Evolutionary conservation across 345 rosid species (phyloP), one percentile per base, ranked within the genome.

Genomic region (Anastatica hierochuntica): DNA sequence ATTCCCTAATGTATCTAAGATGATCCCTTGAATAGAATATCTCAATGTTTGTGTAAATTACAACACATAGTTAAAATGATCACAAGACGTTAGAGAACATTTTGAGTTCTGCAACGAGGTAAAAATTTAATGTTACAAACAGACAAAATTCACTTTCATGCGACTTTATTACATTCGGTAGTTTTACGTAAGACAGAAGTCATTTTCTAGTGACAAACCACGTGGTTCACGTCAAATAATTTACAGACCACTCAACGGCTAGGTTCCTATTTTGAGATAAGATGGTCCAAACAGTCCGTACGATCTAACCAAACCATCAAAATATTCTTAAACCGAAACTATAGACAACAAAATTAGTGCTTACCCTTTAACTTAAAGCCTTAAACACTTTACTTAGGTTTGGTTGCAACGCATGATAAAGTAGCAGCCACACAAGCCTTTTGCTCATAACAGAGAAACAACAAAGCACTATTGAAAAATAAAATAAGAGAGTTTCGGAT

Each of bases 361-460:
- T 46, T 38, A 15, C 10, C 30, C 35, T 64, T 49, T 30, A n/a
- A 56, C 45, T 23, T 42, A 41, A 41, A 23, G 9, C 10, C 1
- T 24, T 24, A 29, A 29, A 29, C 24, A 49, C 24, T n/a, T 39
- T 20, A 39, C 41, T 63, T 54, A 47, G 9, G 50, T 56, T 55
- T 48, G 29, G 17, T 38, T 54, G 21, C 44, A 47, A 41, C 4
- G 21, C 43, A 20, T 20, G 14, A 20, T 33, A 38, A 14, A 36
- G 3, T 46, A 21, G 35, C 56, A 33, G 49, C 44, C 63, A 21
- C 21, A 11, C 29, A 21, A 33, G 41, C n/a, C 48, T 29, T 63
- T 55, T 39, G 38, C 44, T 15, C 16, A 23, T 38, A 46, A 55
- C 56, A 39, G 62, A 47, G 49, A 35, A 48, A 31, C 21, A 56